Evolutionary conservation across 768 basidiomycete genomes (phyloP).

Genomic region (Podaxis sp.): DNA sequence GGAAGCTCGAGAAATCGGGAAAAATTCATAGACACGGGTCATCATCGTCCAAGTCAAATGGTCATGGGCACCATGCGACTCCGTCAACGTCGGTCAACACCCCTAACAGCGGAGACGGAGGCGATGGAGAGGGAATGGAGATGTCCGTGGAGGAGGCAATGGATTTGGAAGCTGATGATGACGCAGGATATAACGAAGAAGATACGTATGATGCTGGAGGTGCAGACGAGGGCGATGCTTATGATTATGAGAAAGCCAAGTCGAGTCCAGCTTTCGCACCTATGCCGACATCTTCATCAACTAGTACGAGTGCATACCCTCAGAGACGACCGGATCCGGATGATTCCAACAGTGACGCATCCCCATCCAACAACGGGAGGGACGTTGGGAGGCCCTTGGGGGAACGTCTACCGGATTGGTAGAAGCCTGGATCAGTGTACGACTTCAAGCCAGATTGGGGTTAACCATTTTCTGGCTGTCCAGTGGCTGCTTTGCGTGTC

Average conservation of each 20-base stretch:
- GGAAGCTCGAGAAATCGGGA: constrained; percentile 58
- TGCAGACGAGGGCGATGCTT: constrained; percentile 1
- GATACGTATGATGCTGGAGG: constrained; percentile 15
- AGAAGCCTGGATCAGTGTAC: background rate
- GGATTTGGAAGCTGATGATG: constrained; percentile 26
- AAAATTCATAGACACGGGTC: constrained; percentile 27
- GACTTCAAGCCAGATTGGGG: background rate
- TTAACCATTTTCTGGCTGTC: background rate
- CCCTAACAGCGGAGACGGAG: constrained; percentile 37
- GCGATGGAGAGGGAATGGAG: constrained; percentile 18
- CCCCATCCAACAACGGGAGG: background rate
- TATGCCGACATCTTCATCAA: background rate
- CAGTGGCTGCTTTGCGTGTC: background rate
- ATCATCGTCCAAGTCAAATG: constrained; percentile 22
- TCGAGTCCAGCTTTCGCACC: background rate
- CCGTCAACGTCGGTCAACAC: constrained; percentile 41
- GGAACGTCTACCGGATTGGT: background rate
- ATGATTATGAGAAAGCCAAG: background rate
- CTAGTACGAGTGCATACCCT: background rate
- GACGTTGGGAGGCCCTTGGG: background rate
- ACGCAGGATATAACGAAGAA: constrained; percentile 25
- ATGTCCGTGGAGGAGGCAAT: constrained; percentile 35
- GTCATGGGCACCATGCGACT: constrained; percentile 24
- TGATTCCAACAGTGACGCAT: background rate
- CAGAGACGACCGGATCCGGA: background rate